A percentile compares a stretch with the other conserved stretches of the same genome.
Conservation (phyloP, 306 rosid species). For the Macrotyloma uniflorum region DNA sequence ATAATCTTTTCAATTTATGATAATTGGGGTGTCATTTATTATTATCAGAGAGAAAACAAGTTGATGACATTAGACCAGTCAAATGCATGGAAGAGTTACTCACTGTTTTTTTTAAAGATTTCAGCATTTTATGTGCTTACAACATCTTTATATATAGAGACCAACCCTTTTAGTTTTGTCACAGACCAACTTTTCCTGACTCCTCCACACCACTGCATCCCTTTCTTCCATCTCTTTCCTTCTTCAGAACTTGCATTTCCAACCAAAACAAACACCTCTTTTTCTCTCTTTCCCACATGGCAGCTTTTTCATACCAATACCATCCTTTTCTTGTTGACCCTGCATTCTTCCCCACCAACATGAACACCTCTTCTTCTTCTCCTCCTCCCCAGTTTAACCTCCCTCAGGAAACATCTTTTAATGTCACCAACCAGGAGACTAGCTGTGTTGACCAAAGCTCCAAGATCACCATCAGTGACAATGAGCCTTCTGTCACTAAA, state of each 20-base stretch:
- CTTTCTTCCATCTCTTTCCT: conserved; percentile 48
- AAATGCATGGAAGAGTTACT: conserved; percentile 33
- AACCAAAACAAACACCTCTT: background rate
- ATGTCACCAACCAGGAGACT: conserved; percentile 39
- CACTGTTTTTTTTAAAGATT: conserved; percentile 32
- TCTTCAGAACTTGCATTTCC: conserved; percentile 41
- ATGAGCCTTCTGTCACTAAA: conserved; percentile 58
- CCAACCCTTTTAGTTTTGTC: conserved; percentile 43
- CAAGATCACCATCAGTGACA: conserved; percentile 47
- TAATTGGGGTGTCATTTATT: background rate
- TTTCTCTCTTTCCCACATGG: conserved; percentile 46
- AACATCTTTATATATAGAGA: conserved; percentile 51
- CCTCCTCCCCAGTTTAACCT: conserved; percentile 37
- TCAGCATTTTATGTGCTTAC: conserved; percentile 25
- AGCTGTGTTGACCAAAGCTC: conserved; percentile 56
- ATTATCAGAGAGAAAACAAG: background rate
- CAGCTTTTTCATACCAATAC: conserved; percentile 68
- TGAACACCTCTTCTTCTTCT: conserved; percentile 20
- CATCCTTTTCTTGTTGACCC: conserved; percentile 59
- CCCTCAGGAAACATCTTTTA: conserved; percentile 36
- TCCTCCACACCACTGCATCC: conserved; percentile 20
- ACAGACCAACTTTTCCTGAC: conserved; percentile 48
- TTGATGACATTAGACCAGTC: conserved; percentile 38
- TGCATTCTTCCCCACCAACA: conserved; percentile 44
- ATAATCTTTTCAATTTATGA: background rate